A percentile compares a stretch with the other conserved stretches of the same genome.
phyloP scores from a whole-genome alignment of 2,329 filamentous ascomycete genomes.

The Myriosclerotinia curreyana region DNA sequence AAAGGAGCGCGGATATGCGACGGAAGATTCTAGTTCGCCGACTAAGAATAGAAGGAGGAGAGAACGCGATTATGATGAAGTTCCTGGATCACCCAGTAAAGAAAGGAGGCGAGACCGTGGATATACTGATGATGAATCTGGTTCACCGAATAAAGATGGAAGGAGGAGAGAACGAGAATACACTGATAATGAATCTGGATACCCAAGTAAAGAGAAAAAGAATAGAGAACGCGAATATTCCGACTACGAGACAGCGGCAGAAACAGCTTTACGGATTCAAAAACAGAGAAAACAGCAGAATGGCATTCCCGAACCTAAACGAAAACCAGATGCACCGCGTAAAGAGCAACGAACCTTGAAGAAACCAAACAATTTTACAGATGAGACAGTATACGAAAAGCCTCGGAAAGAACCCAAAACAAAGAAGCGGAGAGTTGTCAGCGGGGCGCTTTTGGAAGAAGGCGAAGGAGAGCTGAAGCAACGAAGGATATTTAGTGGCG shows the following conservation, averaged over 20 bases:
- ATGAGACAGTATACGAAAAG: constrained; percentile 30
- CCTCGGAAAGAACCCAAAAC: constrained; percentile 33
- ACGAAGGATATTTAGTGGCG: constrained; percentile 43
- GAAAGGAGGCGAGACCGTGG: constrained; percentile 11
- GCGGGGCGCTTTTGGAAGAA: constrained; percentile 67
- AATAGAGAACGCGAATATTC: not conserved
- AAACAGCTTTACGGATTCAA: constrained; percentile 8
- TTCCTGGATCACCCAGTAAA: constrained; percentile 14
- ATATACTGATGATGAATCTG: constrained; percentile 18
- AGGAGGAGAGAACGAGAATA: constrained; percentile 3
- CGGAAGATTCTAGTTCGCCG: constrained; percentile 10
- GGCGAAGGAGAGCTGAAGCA: constrained; percentile 52
- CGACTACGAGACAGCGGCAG: constrained; percentile 10
- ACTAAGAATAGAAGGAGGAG: constrained; percentile 10
- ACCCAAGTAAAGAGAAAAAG: not conserved
- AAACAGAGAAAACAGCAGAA: constrained; percentile 12
- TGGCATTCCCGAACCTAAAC: not conserved
- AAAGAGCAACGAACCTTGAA: constrained; percentile 12
- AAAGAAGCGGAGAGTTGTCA: constrained; percentile 59
- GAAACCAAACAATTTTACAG: constrained; percentile 24
- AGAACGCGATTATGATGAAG: constrained; percentile 14
- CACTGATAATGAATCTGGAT: constrained; percentile 19
- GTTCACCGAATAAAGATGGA: constrained; percentile 4
- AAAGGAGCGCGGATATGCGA: constrained; percentile 13
- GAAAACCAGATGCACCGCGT: constrained; percentile 7